A percentile compares a stretch with the other conserved stretches of the same genome.
Conservation (phyloP, 2,329 filamentous ascomycete genomes). For the Pseudogymnoascus sp. region DNA sequence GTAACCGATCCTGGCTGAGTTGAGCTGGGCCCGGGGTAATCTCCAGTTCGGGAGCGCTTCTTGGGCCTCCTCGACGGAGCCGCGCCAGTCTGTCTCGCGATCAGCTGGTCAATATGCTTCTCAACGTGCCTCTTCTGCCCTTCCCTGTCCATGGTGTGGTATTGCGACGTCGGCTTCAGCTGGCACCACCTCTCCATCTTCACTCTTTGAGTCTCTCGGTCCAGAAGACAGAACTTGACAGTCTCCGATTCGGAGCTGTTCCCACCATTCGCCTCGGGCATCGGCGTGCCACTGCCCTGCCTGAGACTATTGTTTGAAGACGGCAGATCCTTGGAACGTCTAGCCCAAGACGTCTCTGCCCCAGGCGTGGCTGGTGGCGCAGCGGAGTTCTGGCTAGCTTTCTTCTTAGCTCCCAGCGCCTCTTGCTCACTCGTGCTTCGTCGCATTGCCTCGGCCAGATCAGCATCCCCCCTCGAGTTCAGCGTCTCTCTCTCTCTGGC, state of each 20-base stretch:
- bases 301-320: not conserved
- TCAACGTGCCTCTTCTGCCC: not conserved
- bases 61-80: not conserved
- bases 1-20: not conserved
- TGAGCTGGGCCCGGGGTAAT: not conserved
- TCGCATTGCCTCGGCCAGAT: slow-evolving; percentile 18
- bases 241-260: not conserved
- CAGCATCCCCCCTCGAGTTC: slow-evolving; percentile 24
- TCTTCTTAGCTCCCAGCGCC: not conserved
- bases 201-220: not conserved
- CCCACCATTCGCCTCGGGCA: not conserved
- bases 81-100: not conserved
- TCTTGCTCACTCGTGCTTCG: not conserved
- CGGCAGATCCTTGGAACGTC: not conserved
- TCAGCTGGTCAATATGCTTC: not conserved
- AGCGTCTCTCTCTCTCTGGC: slow-evolving; percentile 20
- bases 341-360: not conserved
- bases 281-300: not conserved
- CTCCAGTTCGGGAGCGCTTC: not conserved
- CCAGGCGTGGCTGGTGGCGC: not conserved
- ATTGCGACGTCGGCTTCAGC: not conserved
- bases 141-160: not conserved
- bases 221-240: not conserved
- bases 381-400: not conserved
- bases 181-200: not conserved